These are phyloP conservation scores for Magnusiomyces ingens DNA, from an alignment of 1,139 yeast species.

Conservation along the genomic window DNA sequence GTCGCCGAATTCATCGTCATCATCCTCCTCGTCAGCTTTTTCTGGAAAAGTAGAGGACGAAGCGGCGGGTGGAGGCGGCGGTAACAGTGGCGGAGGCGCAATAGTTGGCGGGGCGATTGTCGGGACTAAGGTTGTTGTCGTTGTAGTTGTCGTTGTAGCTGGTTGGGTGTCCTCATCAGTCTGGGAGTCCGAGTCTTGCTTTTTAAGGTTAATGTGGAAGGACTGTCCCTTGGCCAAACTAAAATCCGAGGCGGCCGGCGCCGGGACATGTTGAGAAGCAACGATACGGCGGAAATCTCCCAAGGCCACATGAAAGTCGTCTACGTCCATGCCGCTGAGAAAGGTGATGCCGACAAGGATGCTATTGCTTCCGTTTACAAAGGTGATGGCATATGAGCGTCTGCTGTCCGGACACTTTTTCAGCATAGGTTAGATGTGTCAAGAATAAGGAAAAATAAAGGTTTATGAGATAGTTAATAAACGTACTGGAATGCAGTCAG, in stretches of 20 bases:
- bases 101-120: neutral
- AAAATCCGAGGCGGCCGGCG: conserved; percentile 22
- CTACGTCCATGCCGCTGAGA: conserved; percentile 32
- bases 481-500: neutral
- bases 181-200: no score
- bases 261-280: conserved; percentile 19
- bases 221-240: conserved; percentile 28
- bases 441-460: neutral
- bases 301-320: conserved; percentile 37
- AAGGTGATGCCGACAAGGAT: conserved; percentile 40
- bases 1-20: conserved; percentile 41
- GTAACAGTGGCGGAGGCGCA: conserved; percentile 17
- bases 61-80: conserved; percentile 17
- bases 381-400: conserved; percentile 31
- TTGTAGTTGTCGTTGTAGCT: no score
- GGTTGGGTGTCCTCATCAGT: neutral
- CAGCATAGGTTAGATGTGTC: neutral
- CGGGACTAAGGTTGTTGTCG: neutral
- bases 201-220: conserved; percentile 19
- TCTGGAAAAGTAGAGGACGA: no score
- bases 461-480: neutral
- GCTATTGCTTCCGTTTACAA: conserved; percentile 29
- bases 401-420: conserved; percentile 26
- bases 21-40: neutral
- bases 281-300: conserved; percentile 30